A percentile compares a stretch with the other conserved stretches of the same genome.
Evolutionary conservation across 768 basidiomycete species (phyloP).

Genomic region (Imleria badia): DNA sequence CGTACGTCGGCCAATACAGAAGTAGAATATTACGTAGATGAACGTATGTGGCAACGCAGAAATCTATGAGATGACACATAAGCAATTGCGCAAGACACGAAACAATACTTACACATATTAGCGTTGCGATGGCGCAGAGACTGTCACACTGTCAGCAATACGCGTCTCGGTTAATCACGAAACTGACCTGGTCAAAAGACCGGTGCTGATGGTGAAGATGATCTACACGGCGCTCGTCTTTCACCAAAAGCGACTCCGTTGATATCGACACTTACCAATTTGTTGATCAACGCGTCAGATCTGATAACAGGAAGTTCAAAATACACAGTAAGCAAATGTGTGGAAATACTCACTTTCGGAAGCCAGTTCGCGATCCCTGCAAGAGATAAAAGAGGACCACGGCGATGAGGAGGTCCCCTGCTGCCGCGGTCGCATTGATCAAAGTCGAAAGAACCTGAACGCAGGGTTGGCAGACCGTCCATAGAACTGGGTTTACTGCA

Average conservation of each 20-base stretch:
- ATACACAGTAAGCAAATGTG: not conserved
- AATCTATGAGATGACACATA: constrained; percentile 36
- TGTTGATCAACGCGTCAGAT: constrained; percentile 53
- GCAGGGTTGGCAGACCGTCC: not conserved
- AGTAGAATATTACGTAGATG: constrained; percentile 59
- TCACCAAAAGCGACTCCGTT: not conserved
- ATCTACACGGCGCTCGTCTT: constrained; percentile 34
- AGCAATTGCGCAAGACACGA: not conserved
- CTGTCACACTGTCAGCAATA: constrained; percentile 24
- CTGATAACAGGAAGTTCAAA: constrained; percentile 6
- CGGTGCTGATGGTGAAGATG: constrained; percentile 50
- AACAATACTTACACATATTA: constrained; percentile 42
- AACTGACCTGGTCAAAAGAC: constrained; percentile 33
- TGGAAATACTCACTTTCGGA: constrained; percentile 36
- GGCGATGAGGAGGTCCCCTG: constrained; percentile 51
- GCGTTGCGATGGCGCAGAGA: constrained; percentile 52
- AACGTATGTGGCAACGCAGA: constrained; percentile 46
- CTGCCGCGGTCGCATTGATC: constrained; percentile 50
- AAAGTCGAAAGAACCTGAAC: constrained; percentile 42
- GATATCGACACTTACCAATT: constrained; percentile 27
- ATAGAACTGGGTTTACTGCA: not conserved
- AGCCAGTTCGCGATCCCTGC: constrained; percentile 50
- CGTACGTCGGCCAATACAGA: constrained; percentile 57
- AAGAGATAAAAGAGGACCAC: constrained; percentile 45
- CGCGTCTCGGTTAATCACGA: not conserved